A percentile compares a stretch with the other conserved stretches of the same genome.
These are phyloP conservation scores for Hymenoscyphus salicellus DNA, from an alignment of 2,329 filamentous ascomycete species.

Conservation along the genomic window DNA sequence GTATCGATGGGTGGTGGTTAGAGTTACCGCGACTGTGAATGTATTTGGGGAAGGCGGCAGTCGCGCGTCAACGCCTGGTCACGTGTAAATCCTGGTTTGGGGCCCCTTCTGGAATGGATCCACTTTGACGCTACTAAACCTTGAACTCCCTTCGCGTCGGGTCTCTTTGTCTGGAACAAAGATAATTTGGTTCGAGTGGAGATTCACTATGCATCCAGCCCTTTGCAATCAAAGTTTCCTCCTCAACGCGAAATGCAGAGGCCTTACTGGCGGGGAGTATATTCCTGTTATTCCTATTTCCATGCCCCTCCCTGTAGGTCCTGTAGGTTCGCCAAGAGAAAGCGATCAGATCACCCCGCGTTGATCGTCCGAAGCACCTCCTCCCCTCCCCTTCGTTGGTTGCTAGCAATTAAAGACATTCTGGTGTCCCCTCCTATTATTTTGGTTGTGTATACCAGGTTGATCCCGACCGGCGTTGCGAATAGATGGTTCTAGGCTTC, in stretches of 20 bases:
- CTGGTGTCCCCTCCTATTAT: no score
- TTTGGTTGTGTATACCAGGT: not conserved
- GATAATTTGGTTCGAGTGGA: no score
- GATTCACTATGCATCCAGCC: no score
- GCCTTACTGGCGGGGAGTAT: no score
- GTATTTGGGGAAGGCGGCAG: not conserved
- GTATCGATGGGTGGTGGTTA: not conserved
- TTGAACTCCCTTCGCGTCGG: no score
- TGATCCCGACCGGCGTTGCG: not conserved
- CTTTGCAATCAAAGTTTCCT: no score
- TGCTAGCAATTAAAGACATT: not conserved
- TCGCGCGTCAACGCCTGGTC: not conserved
- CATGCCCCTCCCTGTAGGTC: no score
- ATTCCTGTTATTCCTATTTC: not conserved
- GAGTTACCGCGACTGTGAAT: not conserved
- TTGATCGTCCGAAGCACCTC: not conserved
- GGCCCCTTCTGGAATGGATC: no score
- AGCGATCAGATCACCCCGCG: not conserved
- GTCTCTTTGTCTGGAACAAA: no score
- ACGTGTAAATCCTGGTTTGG: no score
- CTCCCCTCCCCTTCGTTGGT: not conserved
- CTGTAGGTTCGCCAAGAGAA: not conserved
- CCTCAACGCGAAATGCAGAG: no score
- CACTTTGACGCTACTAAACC: no score
- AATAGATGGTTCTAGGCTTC: slow-evolving; percentile 23